Conservation (phyloP, 768 basidiomycete species). For the Auricularia heimuer region DNA sequence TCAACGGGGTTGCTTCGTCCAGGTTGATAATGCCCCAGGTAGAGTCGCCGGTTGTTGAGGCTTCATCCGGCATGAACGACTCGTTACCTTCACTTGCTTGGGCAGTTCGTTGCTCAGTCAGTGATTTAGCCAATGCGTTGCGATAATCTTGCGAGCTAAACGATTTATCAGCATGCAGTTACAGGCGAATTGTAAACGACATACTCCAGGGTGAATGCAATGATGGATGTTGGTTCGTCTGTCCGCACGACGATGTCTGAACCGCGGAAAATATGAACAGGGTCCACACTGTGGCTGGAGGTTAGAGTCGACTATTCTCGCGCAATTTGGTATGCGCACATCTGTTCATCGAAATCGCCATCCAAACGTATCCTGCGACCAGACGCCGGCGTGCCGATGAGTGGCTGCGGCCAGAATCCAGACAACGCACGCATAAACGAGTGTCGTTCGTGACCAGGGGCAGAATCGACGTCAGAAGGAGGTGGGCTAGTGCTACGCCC, state of each 20-base stretch:
- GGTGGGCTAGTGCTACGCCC: constrained; percentile 29
- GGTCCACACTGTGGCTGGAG: constrained; percentile 43
- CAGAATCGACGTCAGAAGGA: constrained; percentile 42
- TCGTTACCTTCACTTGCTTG: constrained; percentile 58
- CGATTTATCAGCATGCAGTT: constrained; percentile 7
- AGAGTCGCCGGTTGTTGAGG: constrained; percentile 72
- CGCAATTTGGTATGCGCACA: not conserved
- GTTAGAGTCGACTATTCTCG: not conserved
- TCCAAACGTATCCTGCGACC: constrained; percentile 22
- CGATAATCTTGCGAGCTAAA: constrained; percentile 71
- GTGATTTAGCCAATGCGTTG: constrained; percentile 67
- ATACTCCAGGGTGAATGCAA: constrained; percentile 86
- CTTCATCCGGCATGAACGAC: constrained; percentile 88
- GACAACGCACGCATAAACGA: constrained; percentile 79
- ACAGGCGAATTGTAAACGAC: constrained; percentile 16
- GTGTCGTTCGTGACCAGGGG: constrained; percentile 48
- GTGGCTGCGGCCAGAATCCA: constrained; percentile 65
- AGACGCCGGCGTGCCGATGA: constrained; percentile 27
- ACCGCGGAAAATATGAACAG: constrained; percentile 90
- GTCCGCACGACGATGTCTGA: constrained; percentile 91
- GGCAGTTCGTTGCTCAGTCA: constrained; percentile 60
- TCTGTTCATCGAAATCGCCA: constrained; percentile 48
- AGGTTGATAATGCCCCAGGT: constrained; percentile 91
- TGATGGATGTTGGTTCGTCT: constrained; percentile 96
- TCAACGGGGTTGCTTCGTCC: constrained; percentile 24